Conservation (phyloP, 371 early-diverging fungal species). For the Batrachochytrium dendrobatidis region DNA sequence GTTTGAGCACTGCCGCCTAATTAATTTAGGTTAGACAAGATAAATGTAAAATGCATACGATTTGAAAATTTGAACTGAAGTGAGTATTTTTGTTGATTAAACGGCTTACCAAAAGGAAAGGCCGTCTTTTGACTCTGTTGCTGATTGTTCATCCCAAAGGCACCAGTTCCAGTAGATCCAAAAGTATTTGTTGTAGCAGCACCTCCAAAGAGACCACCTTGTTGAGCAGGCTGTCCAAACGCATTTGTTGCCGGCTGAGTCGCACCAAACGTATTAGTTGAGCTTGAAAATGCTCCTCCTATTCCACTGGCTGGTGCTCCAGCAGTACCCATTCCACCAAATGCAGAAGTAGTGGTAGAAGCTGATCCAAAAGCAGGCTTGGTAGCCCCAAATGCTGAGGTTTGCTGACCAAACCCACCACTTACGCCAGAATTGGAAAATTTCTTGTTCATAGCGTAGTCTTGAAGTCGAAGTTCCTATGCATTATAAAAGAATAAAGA, state of each 20-base stretch:
- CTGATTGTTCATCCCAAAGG: conserved; percentile 13
- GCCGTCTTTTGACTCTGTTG: conserved; percentile 9
- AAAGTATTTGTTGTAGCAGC: conserved; percentile 19
- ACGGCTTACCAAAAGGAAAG: conserved; percentile 10
- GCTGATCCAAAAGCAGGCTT: conserved; percentile 41
- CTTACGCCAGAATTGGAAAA: conserved; percentile 24
- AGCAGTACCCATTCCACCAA: conserved; percentile 13
- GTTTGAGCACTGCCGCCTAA: not conserved
- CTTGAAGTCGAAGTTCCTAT: conserved; percentile 82
- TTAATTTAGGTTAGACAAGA: no score
- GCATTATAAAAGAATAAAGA: not conserved
- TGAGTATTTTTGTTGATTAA: no score
- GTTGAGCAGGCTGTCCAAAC: conserved; percentile 26
- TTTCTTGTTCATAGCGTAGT: conserved; percentile 80
- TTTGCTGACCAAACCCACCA: conserved; percentile 32
- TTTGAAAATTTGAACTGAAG: no score
- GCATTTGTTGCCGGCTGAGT: conserved; percentile 17
- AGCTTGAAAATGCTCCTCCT: conserved; percentile 12
- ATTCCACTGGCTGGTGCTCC: no score
- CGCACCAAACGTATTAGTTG: conserved; percentile 18
- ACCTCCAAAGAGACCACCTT: conserved; percentile 50
- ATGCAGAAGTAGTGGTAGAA: conserved; percentile 11
- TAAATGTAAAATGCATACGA: no score
- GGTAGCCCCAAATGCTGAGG: conserved; percentile 21
- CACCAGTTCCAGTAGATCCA: conserved; percentile 5